These are phyloP conservation scores for Xeromyces bisporus DNA, from an alignment of 495 filamentous ascomycete genomes.

Conservation along the genomic window DNA sequence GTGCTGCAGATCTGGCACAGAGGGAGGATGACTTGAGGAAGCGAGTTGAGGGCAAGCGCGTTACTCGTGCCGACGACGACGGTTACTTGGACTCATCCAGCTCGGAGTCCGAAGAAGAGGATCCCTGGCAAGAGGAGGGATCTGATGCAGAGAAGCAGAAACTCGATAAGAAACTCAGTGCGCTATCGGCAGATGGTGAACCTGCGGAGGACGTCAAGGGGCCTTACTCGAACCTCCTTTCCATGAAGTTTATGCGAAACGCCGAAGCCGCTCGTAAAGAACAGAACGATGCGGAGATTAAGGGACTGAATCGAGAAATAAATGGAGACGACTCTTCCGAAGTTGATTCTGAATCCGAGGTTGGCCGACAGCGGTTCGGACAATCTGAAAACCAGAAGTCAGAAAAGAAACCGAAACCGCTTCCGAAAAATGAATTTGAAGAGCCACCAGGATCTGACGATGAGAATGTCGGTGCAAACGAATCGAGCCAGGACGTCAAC, in stretches of 20 bases:
- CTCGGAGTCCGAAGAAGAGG: conserved; percentile 41
- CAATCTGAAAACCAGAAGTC: conserved; percentile 18
- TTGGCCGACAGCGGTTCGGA: conserved; percentile 51
- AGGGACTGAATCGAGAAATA: conserved; percentile 56
- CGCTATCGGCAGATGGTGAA: conserved; percentile 34
- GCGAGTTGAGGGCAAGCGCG: conserved; percentile 63
- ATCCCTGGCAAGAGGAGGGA: conserved; percentile 33
- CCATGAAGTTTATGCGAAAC: conserved; percentile 85
- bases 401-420: conserved; percentile 7
- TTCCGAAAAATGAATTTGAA: conserved; percentile 40
- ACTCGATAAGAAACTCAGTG: conserved; percentile 37
- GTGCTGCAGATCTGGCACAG: conserved; percentile 65
- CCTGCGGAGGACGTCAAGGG: conserved; percentile 19
- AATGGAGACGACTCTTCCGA: conserved; percentile 36
- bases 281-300: conserved; percentile 67
- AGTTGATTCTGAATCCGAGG: conserved; percentile 37
- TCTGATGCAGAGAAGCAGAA: conserved; percentile 37
- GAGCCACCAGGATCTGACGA: conserved; percentile 38
- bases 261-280: conserved; percentile 62
- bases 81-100: conserved; percentile 29
- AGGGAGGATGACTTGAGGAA: conserved; percentile 72
- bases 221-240: conserved; percentile 37
- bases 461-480: too few species aligned
- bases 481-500: conserved; percentile 14
- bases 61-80: conserved; percentile 31